These are phyloP conservation scores for Saturnispora hagleri DNA, from an alignment of 805 yeast species.

Conservation along the genomic window DNA sequence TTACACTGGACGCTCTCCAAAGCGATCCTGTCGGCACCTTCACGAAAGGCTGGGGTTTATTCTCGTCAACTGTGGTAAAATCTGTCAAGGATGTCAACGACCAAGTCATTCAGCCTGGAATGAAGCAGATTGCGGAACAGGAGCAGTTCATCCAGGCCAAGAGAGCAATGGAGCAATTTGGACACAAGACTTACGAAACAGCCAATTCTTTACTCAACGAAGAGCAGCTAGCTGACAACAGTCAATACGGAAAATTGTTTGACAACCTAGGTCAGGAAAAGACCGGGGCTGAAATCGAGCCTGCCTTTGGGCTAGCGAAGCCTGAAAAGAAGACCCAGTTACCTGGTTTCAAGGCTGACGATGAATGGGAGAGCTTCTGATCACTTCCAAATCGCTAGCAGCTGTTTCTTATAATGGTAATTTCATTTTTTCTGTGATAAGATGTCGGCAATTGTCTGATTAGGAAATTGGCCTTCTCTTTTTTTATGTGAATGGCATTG, in stretches of 20 bases:
- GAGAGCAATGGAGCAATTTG: conserved; percentile 94
- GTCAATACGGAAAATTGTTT: conserved; percentile 44
- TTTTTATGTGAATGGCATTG: background rate
- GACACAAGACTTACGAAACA: conserved; percentile 87
- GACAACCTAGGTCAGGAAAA: conserved; percentile 44
- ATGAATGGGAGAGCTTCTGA: conserved; percentile 63
- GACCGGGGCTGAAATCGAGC: conserved; percentile 34
- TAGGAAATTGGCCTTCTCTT: background rate
- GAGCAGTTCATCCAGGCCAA: conserved; percentile 76
- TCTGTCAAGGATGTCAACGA: conserved; percentile 82
- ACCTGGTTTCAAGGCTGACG: conserved; percentile 42
- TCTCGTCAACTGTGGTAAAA: conserved; percentile 76
- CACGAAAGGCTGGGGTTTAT: conserved; percentile 88
- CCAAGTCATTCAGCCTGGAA: conserved; percentile 82
- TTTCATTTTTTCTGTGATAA: background rate
- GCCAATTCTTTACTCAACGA: conserved; percentile 50
- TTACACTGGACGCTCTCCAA: conserved; percentile 63
- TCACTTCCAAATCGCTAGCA: background rate
- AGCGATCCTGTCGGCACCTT: conserved; percentile 87
- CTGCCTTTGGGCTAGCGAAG: conserved; percentile 56
- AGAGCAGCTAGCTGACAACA: conserved; percentile 38
- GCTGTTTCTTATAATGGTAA: background rate
- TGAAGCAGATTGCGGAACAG: conserved; percentile 68
- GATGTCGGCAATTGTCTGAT: background rate
- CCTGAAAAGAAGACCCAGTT: conserved; percentile 54